These are phyloP conservation scores for Phanerochaete sordida DNA, from an alignment of 768 basidiomycete genomes.

Conservation along the genomic window DNA sequence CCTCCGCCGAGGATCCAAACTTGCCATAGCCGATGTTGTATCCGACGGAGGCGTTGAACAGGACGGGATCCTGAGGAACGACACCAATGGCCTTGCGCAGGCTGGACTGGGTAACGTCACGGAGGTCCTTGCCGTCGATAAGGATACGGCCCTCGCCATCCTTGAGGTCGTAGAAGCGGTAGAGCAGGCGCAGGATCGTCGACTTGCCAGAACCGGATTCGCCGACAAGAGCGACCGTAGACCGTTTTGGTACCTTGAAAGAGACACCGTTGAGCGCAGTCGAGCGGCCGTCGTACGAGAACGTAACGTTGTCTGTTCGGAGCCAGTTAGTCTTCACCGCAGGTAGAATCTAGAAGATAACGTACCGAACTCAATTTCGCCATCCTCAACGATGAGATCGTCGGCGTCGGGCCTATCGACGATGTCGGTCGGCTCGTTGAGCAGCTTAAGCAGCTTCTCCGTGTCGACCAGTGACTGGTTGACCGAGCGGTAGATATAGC, in stretches of 20 bases:
- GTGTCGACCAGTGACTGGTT: slow-evolving; percentile 79
- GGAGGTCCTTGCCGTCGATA: slow-evolving; percentile 86
- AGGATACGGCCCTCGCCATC: slow-evolving; percentile 77
- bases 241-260: slow-evolving; percentile 85
- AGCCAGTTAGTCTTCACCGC: neutral
- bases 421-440: slow-evolving; percentile 82
- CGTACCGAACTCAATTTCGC: slow-evolving; percentile 86
- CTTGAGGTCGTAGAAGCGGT: slow-evolving; percentile 87
- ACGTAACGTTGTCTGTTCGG: slow-evolving; percentile 70
- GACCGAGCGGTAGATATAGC: slow-evolving; percentile 73
- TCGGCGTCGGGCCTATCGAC: slow-evolving; percentile 75
- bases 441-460: slow-evolving; percentile 76
- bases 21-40: slow-evolving; percentile 79
- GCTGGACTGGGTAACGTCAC: slow-evolving; percentile 79
- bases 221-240: slow-evolving; percentile 87
- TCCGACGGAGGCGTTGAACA: slow-evolving; percentile 67
- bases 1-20: slow-evolving; percentile 63
- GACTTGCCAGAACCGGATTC: slow-evolving; percentile 82
- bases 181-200: slow-evolving; percentile 82
- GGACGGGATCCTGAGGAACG: slow-evolving; percentile 81
- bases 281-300: slow-evolving; percentile 76
- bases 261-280: slow-evolving; percentile 74
- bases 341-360: slow-evolving; percentile 11
- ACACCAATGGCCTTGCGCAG: slow-evolving; percentile 82
- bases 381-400: slow-evolving; percentile 65